Base-by-base conservation (phyloP, 108 stramenopile genomes). In the Cyclotella kingstonii region DNA sequence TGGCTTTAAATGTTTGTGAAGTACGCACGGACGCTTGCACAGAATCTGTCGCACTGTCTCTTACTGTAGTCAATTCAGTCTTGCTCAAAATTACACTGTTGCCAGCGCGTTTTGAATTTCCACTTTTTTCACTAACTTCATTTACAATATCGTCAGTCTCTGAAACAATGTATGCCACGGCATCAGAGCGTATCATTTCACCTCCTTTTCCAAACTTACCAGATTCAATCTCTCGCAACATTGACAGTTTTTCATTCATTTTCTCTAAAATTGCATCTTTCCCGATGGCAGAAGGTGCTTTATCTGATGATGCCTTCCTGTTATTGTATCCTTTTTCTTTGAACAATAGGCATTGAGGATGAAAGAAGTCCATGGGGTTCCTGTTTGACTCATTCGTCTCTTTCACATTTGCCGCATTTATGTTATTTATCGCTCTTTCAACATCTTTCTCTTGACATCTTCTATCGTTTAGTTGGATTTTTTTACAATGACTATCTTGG, bases 131-230 rank as follows among this genome's bases (percentile, higher is more conserved):
- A 5, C 26, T 22, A 23, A 2, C 9, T 47, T 15, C 5, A 30
- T 51, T 48, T 5, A 17, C 42, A 29, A 12, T 22, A 41, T 49
- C 35, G 17, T 35, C 18, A 0, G 17, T 23, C 2, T 15, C 33
- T 6, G 38, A 5, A 12, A 64, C 36, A 23, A 42, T 40, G 54
- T 65, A 60, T 27, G 72, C 72, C 5, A 73, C 63, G 23, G 72
- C 72, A 50, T 73, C 63, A 14, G 72, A 73, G 25, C 63, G 62
- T 57, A 73, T 27, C 72, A 73, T 73, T 18, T 73, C 72, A 14
- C 57, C 72, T 19, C 57, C 72, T 49, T 63, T 73, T 6, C 72
- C 72, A 52, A 47, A 73, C 28, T 73, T 73, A 46, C 72, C 72
- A 0, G 63, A 65, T 65, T 73, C 72, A 54, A 73, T 73, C 38